Percentiles rank a stretch among this genome's conserved stretches.
Evolutionary conservation across 2,329 filamentous ascomycete species (phyloP).

Genomic region (Ceratocystis ficicola): DNA sequence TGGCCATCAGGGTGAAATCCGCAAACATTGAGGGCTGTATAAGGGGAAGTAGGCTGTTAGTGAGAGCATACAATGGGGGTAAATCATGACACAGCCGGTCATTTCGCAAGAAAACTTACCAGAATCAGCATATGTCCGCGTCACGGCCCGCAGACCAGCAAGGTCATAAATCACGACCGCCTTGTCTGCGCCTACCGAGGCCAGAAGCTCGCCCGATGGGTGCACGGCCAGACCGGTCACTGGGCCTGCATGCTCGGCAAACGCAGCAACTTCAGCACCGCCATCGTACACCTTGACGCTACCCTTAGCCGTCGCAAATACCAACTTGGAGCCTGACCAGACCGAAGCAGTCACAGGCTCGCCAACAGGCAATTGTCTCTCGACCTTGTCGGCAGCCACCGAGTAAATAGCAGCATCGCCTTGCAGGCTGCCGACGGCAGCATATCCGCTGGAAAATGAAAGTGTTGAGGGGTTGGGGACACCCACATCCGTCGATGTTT

Average conservation of each 20-base stretch:
- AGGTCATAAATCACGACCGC: slow-evolving; percentile 86
- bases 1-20: slow-evolving; percentile 97
- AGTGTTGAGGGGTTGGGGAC: slow-evolving; percentile 41
- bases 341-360: slow-evolving; percentile 54
- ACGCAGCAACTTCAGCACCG: slow-evolving; percentile 54
- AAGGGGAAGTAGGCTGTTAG: neutral
- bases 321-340: slow-evolving; percentile 56
- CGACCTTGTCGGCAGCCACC: slow-evolving; percentile 51
- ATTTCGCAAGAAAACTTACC: slow-evolving; percentile 42
- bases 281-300: slow-evolving; percentile 67
- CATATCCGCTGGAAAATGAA: slow-evolving; percentile 47
- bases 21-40: slow-evolving; percentile 57
- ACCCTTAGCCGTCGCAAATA: slow-evolving; percentile 64
- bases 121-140: slow-evolving; percentile 67
- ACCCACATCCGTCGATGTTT: slow-evolving; percentile 36
- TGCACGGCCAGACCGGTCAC: slow-evolving; percentile 69
- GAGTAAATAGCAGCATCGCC: slow-evolving; percentile 68
- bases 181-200: slow-evolving; percentile 83
- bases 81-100: neutral
- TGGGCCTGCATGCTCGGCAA: slow-evolving; percentile 72
- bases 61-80: neutral
- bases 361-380: slow-evolving; percentile 54
- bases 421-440: slow-evolving; percentile 61
- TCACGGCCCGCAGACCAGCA: slow-evolving; percentile 51
- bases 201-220: slow-evolving; percentile 69